phyloP scores from a whole-genome alignment of 768 basidiomycete species.

The Pisolithus tinctorius region DNA sequence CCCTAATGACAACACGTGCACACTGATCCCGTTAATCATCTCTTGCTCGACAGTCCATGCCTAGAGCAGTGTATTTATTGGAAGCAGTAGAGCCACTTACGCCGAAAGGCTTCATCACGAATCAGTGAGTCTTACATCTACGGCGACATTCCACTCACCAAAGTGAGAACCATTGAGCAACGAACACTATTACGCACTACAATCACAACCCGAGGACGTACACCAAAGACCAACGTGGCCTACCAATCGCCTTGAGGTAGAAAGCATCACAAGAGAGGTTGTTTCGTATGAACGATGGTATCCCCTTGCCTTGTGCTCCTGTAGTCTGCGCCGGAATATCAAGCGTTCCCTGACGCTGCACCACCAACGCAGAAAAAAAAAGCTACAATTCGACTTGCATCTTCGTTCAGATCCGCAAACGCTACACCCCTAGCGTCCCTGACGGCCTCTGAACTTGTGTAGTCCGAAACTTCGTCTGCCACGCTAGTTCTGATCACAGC shows the following conservation, averaged over 20 bases:
- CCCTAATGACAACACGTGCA: no score
- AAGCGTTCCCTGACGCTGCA: conserved; percentile 79
- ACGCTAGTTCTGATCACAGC: conserved; percentile 44
- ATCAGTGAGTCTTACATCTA: conserved; percentile 3
- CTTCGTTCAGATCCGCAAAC: conserved; percentile 92
- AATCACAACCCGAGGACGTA: background rate
- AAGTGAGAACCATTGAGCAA: conserved; percentile 50
- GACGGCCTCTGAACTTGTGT: conserved; percentile 47
- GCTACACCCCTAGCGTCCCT: conserved; percentile 74
- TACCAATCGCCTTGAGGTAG: conserved; percentile 94
- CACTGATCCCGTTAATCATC: no score
- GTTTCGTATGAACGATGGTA: conserved; percentile 82
- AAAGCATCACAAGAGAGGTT: conserved; percentile 99
- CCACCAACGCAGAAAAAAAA: conserved; percentile 41
- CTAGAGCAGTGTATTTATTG: conserved; percentile 95
- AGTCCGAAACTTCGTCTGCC: conserved; percentile 60
- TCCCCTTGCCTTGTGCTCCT: conserved; percentile 57
- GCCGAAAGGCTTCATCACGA: conserved; percentile 67
- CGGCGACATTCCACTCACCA: conserved; percentile 44
- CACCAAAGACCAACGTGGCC: conserved; percentile 16
- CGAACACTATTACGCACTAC: conserved; percentile 83
- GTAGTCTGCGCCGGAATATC: conserved; percentile 90
- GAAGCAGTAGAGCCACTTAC: conserved; percentile 92
- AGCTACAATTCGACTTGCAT: conserved; percentile 47
- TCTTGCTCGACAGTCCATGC: conserved; percentile 79